A percentile compares a stretch with the other conserved stretches of the same genome.
Evolutionary conservation across 2,329 filamentous ascomycete genomes (phyloP).

Genomic region (Didymella keratinophila): DNA sequence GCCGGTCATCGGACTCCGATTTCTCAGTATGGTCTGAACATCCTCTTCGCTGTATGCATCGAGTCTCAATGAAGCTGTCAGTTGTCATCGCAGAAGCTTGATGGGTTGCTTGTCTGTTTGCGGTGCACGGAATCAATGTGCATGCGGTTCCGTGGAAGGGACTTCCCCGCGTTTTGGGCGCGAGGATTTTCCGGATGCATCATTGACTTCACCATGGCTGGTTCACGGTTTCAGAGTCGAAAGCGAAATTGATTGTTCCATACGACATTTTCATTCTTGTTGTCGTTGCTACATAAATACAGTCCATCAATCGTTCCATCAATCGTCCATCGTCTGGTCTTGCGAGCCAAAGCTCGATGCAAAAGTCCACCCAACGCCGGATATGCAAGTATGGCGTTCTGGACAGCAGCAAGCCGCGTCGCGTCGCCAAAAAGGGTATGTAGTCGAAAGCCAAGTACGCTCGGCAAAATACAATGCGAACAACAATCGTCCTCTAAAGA

Average conservation of each 20-base stretch:
- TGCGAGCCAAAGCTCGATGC: conserved; percentile 12
- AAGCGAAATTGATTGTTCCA: conserved; percentile 3
- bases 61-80: background rate
- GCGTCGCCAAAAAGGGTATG: conserved; percentile 44
- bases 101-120: conserved; percentile 15
- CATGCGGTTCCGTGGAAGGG: conserved; percentile 8
- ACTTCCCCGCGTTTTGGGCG: conserved; percentile 16
- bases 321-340: conserved; percentile 20
- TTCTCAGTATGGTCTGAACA: conserved; percentile 10
- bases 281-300: conserved; percentile 41
- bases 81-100: background rate
- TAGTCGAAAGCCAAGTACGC: conserved; percentile 39
- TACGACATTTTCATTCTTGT: conserved; percentile 30
- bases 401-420: conserved; percentile 37
- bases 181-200: conserved; percentile 21
- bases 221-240: background rate
- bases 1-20: conserved; percentile 39
- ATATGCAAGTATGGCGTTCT: conserved; percentile 38
- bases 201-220: conserved; percentile 15
- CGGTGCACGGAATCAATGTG: conserved; percentile 4
- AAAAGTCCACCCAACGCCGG: conserved; percentile 37
- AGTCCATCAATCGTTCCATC: conserved; percentile 33
- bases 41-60: background rate
- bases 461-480: conserved; percentile 36
- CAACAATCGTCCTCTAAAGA: conserved; percentile 24